Evolutionary conservation across 2,329 filamentous ascomycete genomes (phyloP).

Genomic region (Hypoxylon sp.): DNA sequence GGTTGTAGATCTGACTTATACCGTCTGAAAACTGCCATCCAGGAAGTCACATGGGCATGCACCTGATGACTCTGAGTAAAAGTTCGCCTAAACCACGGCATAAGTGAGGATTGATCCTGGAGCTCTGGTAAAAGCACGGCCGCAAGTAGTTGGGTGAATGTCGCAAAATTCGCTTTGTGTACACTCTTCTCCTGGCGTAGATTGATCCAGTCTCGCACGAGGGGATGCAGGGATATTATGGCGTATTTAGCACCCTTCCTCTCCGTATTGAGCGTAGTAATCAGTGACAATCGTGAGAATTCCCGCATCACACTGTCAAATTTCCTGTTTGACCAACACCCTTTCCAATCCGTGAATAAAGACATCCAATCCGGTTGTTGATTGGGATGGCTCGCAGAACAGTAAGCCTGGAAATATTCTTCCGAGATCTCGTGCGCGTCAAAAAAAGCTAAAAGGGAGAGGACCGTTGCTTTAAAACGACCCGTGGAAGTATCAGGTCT

Average conservation of each 20-base stretch:
- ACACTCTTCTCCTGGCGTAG: constrained; percentile 20
- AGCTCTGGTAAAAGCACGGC: constrained; percentile 1
- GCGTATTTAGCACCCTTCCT: constrained; percentile 12
- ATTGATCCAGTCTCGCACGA: constrained; percentile 32
- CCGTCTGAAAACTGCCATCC: constrained; percentile 10
- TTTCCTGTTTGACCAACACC: constrained; percentile 21
- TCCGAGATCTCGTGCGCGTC: constrained; percentile 27
- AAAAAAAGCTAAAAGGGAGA: constrained; percentile 29
- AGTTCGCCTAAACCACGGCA: neutral
- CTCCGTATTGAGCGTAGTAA: constrained; percentile 22
- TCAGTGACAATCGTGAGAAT: constrained; percentile 24
- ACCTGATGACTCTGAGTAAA: neutral
- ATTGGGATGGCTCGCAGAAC: neutral
- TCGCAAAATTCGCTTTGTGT: constrained; percentile 9
- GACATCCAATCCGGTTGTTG: constrained; percentile 22
- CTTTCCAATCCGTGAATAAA: constrained; percentile 15
- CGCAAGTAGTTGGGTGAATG: constrained; percentile 22
- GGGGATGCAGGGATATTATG: constrained; percentile 23
- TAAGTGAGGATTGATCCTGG: neutral
- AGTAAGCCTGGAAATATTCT: constrained; percentile 18
- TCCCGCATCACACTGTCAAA: constrained; percentile 27
- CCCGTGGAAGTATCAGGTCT: constrained; percentile 14
- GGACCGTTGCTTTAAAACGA: constrained; percentile 16
- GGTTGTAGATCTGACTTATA: constrained; percentile 16
- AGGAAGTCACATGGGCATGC: constrained; percentile 2